Conservation (phyloP, 352 stramenopile species). For the Globisporangium recalcitrans region DNA sequence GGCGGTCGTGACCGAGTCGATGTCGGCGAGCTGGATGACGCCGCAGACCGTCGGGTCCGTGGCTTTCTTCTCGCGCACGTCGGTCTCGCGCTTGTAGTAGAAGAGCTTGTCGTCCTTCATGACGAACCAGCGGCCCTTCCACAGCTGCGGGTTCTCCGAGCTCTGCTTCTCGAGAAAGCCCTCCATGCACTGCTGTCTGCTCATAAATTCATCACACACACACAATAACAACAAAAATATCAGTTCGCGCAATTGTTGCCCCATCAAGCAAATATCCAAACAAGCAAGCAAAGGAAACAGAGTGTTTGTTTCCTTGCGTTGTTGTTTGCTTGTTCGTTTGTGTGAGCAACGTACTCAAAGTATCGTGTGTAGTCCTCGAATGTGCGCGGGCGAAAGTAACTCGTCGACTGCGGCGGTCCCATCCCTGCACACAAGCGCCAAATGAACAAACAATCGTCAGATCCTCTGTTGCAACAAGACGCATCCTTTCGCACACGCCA, state of each 20-base stretch:
- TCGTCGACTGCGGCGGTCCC: slow-evolving; percentile 38
- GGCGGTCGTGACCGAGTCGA: slow-evolving; percentile 81
- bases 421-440: slow-evolving; percentile 2
- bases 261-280: not conserved
- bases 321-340: not conserved
- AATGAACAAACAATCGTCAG: not conserved
- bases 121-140: slow-evolving; percentile 84
- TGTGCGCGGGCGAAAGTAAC: slow-evolving; percentile 56
- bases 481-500: not conserved
- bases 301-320: not conserved
- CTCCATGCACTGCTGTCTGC: slow-evolving; percentile 65
- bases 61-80: slow-evolving; percentile 54
- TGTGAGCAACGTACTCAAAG: slow-evolving; percentile 35
- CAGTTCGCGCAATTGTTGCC: not conserved
- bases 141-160: slow-evolving; percentile 54
- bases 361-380: slow-evolving; percentile 61
- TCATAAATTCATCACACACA: slow-evolving; percentile 1
- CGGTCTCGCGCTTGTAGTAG: slow-evolving; percentile 64
- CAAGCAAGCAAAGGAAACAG: not conserved
- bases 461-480: not conserved
- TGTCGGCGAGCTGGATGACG: slow-evolving; percentile 75
- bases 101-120: slow-evolving; percentile 83
- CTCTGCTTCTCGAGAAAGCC: slow-evolving; percentile 84
- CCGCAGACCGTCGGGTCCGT: slow-evolving; percentile 57
- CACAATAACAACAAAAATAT: not conserved